phyloP scores from a whole-genome alignment of 2,329 filamentous ascomycete species.

The Fusarium setosum region DNA sequence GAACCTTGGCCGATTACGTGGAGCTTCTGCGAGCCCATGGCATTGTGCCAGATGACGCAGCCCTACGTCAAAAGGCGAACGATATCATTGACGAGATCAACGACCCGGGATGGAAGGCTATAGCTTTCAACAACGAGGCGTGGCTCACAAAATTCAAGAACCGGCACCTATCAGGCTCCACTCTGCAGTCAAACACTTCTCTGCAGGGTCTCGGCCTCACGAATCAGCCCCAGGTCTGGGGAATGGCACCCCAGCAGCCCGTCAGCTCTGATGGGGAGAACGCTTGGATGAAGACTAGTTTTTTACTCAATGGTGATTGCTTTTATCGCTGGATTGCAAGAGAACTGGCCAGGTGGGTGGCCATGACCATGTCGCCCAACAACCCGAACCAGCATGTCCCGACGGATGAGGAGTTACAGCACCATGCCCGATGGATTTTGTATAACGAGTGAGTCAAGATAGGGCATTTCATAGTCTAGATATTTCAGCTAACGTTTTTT shows the following conservation, averaged over 20 bases:
- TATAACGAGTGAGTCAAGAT: not conserved
- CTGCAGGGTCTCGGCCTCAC: not conserved
- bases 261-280: not conserved
- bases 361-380: slow-evolving; percentile 24
- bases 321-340: slow-evolving; percentile 9
- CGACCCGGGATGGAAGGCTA: not conserved
- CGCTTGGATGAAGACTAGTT: not conserved
- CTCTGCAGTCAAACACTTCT: not conserved
- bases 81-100: not conserved
- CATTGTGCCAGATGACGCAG: not conserved
- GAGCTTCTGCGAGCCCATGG: not conserved
- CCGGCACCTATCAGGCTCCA: not conserved
- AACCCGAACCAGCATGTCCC: slow-evolving; percentile 26
- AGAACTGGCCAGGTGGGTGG: slow-evolving; percentile 21
- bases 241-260: not conserved
- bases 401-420: slow-evolving; percentile 22
- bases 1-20: not conserved
- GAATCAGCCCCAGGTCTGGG: not conserved
- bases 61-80: not conserved
- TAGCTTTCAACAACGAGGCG: not conserved
- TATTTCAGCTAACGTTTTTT: not conserved
- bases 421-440: slow-evolving; percentile 21
- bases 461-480: not conserved
- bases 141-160: not conserved
- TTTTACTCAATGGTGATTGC: not conserved